Evolutionary conservation across 2,329 filamentous ascomycete species (phyloP).

Genomic region (Fusarium sterilihyphosum): DNA sequence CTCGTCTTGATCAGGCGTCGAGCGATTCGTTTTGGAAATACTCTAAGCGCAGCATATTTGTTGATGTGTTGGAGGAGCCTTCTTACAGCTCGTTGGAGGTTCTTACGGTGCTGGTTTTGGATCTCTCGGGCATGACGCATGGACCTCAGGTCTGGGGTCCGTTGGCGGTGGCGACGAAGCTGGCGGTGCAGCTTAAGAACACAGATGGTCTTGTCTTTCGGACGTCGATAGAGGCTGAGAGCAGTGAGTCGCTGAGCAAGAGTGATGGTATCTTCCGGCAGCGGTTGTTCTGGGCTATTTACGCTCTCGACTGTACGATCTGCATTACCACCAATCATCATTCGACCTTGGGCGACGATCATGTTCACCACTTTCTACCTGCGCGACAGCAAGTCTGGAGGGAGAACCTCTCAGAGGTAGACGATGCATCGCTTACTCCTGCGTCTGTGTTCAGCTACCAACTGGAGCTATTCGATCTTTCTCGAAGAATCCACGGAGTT

Average conservation of each 20-base stretch:
- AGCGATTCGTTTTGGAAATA: slow-evolving; percentile 5
- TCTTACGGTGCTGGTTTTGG: neutral
- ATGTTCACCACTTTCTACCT: neutral
- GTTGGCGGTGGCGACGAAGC: neutral
- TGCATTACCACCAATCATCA: neutral
- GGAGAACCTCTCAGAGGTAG: neutral
- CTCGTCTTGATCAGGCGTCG: neutral
- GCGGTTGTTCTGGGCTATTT: neutral
- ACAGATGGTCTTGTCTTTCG: neutral
- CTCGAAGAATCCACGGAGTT: neutral
- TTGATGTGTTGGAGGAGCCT: neutral
- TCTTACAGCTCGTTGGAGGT: neutral
- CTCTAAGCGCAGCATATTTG: neutral
- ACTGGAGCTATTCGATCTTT: neutral
- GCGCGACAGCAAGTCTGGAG: neutral
- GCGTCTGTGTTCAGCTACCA: neutral
- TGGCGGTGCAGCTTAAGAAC: neutral
- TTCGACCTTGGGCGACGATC: neutral
- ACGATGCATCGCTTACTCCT: neutral
- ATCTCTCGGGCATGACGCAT: neutral
- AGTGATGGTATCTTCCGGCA: neutral
- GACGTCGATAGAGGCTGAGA: neutral
- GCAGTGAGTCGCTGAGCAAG: neutral
- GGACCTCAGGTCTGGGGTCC: neutral
- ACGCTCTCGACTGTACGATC: neutral